Evolutionary conservation across 306 rosid genomes (phyloP).

Genomic region (Canavalia ensiformis): DNA sequence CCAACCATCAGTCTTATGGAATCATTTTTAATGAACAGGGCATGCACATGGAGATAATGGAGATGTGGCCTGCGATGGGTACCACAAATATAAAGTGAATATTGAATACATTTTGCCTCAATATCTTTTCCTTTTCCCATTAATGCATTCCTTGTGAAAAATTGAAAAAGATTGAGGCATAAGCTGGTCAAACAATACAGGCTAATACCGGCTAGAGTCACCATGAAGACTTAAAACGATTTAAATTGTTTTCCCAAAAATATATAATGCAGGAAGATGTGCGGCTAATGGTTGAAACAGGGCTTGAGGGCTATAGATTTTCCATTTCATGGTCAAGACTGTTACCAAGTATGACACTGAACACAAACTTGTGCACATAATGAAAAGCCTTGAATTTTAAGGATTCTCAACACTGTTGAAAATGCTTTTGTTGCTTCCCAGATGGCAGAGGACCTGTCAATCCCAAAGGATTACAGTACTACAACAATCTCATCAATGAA

Average conservation of each 20-base stretch:
- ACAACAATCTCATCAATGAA: constrained; percentile 83
- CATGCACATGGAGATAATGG: constrained; percentile 57
- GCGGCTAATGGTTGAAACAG: constrained; percentile 73
- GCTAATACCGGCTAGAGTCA: not conserved
- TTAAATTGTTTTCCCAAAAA: not conserved
- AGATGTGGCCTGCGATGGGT: constrained; percentile 70
- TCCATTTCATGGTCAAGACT: constrained; percentile 93
- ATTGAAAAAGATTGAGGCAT: not conserved
- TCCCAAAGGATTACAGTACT: constrained; percentile 74
- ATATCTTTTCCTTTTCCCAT: not conserved
- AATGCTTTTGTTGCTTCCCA: constrained; percentile 21
- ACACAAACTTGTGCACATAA: not conserved
- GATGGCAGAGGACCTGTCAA: constrained; percentile 83
- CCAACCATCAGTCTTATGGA: not conserved
- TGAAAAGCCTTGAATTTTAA: not conserved
- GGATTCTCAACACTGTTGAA: not conserved
- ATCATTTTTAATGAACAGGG: constrained; percentile 45
- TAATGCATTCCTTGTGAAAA: constrained; percentile 9
- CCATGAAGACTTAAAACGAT: not conserved
- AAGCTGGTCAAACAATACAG: constrained; percentile 6
- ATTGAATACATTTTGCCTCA: not conserved
- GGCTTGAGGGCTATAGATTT: constrained; percentile 82
- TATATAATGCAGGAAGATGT: constrained; percentile 78
- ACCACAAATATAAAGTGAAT: constrained; percentile 80
- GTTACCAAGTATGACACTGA: constrained; percentile 65